Evolutionary conservation across 805 yeast genomes (phyloP), one percentile per base, ranked within the genome.

Genomic region (Lipomyces starkeyi): DNA sequence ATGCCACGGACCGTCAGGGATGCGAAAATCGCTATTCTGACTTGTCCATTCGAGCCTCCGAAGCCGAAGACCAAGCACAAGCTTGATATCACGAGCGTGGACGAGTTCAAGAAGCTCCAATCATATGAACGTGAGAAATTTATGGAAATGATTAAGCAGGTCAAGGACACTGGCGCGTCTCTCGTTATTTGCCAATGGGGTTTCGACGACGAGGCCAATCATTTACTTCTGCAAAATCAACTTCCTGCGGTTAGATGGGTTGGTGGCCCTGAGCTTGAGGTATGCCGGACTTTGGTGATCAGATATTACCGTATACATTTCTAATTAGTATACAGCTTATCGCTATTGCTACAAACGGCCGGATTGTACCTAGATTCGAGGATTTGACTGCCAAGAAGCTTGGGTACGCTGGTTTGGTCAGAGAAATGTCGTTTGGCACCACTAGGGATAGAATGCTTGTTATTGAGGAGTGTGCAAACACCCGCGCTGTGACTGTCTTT

Each of bases 31-130:
- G 98, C 98, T 60, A 94, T 95, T 73, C 84, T 95, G 77, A 95
- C 99, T 1, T 94, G 98, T 83, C 98, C 99, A 74, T 95, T 95
- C 78, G 99, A 95, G 83, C 99, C 99, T 54, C 99, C 99, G 75
- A 95, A 95, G 82, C 99, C 99, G 74, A 95, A 95, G 83, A 95
- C 99, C 29, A 95, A 95, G 82, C 99, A 94, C 82, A 94, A 94
- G 84, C 84, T 94, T 75, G 97, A 94, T 78, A 94, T 94, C 71
- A 86, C 94, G 17, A 81, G 90, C n/a, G 97, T 93, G 25, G 98
- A 93, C 76, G 99, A 95, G 81, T 95, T 93, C 82, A 86, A 90
- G 79, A 89, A 87, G 71, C 85, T 95, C 77, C 99, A 96, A 82
- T 86, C 86, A 62, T 95, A 95, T 79, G 99, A 95, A 83, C 94